These are phyloP conservation scores for Colletotrichum orbiculare DNA, from an alignment of 2,329 filamentous ascomycete genomes.

Conservation along the genomic window DNA sequence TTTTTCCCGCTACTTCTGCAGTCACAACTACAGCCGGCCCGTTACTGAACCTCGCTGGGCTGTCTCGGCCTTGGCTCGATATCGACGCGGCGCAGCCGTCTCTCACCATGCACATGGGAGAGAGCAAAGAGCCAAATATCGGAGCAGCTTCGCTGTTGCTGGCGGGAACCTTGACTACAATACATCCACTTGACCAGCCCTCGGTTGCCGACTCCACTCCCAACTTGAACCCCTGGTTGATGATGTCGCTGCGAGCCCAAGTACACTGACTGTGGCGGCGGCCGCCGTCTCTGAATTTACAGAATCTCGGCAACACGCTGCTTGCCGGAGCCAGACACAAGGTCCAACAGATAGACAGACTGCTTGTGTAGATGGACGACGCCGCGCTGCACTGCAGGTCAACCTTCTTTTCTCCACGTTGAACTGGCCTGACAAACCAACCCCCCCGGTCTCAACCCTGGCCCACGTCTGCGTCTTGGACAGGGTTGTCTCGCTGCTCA, in stretches of 20 bases:
- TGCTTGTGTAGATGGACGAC: neutral
- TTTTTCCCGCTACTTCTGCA: neutral
- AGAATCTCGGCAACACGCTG: neutral
- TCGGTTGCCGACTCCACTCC: constrained; percentile 31
- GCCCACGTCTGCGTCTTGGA: constrained; percentile 10
- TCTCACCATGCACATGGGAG: neutral
- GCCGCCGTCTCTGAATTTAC: neutral
- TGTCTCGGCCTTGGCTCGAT: constrained; percentile 25
- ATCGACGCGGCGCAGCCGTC: constrained; percentile 6
- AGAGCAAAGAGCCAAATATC: constrained; percentile 6
- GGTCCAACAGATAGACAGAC: neutral
- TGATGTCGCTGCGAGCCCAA: constrained; percentile 25
- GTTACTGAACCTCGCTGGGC: constrained; percentile 23
- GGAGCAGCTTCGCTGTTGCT: no score
- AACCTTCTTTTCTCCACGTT: constrained; percentile 12
- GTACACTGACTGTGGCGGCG: neutral
- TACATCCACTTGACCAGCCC: neutral
- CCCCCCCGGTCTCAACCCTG: constrained; percentile 1
- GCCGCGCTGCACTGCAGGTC: constrained; percentile 6
- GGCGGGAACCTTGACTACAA: no score
- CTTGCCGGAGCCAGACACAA: neutral
- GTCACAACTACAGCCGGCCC: constrained; percentile 20
- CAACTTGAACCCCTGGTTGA: constrained; percentile 27
- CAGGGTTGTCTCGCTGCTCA: constrained; percentile 27
- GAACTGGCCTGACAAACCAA: constrained; percentile 2